These are phyloP conservation scores for Quercus ilex DNA, from an alignment of 306 rosid genomes.

Conservation along the genomic window DNA sequence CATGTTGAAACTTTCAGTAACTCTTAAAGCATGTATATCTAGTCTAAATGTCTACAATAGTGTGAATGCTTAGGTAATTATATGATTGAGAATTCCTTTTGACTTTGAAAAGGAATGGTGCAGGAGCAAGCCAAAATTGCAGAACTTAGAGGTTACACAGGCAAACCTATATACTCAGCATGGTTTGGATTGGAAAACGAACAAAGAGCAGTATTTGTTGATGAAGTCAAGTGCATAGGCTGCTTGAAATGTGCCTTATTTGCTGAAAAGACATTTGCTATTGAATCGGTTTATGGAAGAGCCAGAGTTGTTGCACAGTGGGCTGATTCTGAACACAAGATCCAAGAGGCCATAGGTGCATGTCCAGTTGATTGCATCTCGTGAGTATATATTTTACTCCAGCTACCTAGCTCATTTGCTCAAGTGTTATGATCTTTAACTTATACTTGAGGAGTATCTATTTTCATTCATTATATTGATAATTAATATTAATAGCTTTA, in stretches of 20 bases:
- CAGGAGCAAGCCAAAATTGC: slow-evolving; percentile 83
- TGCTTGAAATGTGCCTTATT: slow-evolving; percentile 90
- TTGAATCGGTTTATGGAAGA: slow-evolving; percentile 87
- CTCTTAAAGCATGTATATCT: too few species aligned
- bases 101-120: background rate
- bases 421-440: too few species aligned
- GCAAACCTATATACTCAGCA: slow-evolving; percentile 76
- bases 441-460: too few species aligned
- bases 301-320: slow-evolving; percentile 95
- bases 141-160: slow-evolving; percentile 78
- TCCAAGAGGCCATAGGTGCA: slow-evolving; percentile 64
- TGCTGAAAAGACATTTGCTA: slow-evolving; percentile 87
- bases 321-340: slow-evolving; percentile 80
- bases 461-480: too few species aligned
- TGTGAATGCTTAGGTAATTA: background rate
- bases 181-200: slow-evolving; percentile 78
- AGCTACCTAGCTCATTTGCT: too few species aligned
- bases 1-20: background rate
- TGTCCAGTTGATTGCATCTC: slow-evolving; percentile 98
- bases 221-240: slow-evolving; percentile 84
- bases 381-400: slow-evolving; percentile 40
- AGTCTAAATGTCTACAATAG: background rate
- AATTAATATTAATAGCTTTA: background rate
- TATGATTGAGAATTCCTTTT: background rate
- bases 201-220: slow-evolving; percentile 82